These are phyloP conservation scores for Coriaria nepalensis DNA, from an alignment of 306 rosid species.

Conservation along the genomic window DNA sequence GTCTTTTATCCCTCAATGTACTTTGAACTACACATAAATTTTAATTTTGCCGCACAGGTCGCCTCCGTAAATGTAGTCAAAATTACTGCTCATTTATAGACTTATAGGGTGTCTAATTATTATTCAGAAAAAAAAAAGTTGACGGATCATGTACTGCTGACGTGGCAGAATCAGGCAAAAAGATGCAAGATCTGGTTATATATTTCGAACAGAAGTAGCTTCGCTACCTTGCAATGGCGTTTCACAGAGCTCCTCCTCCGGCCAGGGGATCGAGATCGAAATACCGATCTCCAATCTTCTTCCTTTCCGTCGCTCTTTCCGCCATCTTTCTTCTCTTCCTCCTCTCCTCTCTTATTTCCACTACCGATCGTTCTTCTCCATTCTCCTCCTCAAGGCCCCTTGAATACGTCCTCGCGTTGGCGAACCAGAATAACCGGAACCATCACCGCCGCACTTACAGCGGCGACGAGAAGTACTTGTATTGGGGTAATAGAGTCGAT, in stretches of 20 bases:
- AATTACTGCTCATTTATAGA: too few relatives aligned
- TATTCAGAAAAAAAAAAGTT: too few relatives aligned
- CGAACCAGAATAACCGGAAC: neutral
- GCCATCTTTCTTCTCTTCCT: conserved; percentile 39
- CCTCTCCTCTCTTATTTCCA: conserved; percentile 31
- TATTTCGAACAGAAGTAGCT: neutral
- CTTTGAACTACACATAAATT: too few relatives aligned
- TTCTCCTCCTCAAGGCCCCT: conserved; percentile 11
- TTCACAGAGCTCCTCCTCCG: conserved; percentile 14
- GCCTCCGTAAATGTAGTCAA: too few relatives aligned
- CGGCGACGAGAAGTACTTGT: conserved; percentile 42
- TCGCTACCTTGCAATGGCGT: conserved; percentile 31
- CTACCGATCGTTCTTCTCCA: conserved; percentile 15
- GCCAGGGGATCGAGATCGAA: conserved; percentile 27
- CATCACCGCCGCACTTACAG: conserved; percentile 10
- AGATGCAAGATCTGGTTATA: too few relatives aligned
- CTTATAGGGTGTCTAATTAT: too few relatives aligned
- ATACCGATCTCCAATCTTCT: conserved; percentile 36
- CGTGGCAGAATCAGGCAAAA: too few relatives aligned
- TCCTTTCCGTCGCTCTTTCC: conserved; percentile 19
- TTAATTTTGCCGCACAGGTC: too few relatives aligned
- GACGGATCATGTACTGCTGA: too few relatives aligned
- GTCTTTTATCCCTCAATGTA: too few relatives aligned
- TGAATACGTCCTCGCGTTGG: conserved; percentile 4
- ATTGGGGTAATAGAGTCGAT: conserved; percentile 80